Conservation (phyloP, 495 filamentous ascomycete genomes). For the Trichoderma orchidacearum region DNA sequence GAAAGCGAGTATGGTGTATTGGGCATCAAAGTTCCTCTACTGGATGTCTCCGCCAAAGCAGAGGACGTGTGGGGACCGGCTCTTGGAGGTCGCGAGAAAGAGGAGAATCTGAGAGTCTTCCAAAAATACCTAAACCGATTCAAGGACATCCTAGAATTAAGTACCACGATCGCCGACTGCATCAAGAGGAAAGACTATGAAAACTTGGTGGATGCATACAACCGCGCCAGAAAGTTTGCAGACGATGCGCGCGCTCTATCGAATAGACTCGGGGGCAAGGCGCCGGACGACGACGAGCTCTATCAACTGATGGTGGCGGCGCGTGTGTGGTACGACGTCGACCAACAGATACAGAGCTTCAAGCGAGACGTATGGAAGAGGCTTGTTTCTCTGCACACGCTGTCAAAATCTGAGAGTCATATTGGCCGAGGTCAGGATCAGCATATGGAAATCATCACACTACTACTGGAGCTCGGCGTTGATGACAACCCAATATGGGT, state of each 20-base stretch:
- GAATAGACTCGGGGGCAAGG: conserved; percentile 38
- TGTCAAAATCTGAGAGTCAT: conserved; percentile 25
- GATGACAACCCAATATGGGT: conserved; percentile 93
- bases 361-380: conserved; percentile 80
- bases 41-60: conserved; percentile 82
- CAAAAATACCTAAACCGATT: conserved; percentile 60
- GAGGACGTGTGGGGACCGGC: conserved; percentile 96
- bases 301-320: conserved; percentile 78
- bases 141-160: conserved; percentile 67
- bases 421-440: conserved; percentile 51
- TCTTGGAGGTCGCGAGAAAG: conserved; percentile 80
- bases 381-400: conserved; percentile 43
- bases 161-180: conserved; percentile 60
- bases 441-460: conserved; percentile 76
- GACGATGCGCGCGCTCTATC: conserved; percentile 55
- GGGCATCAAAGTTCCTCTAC: conserved; percentile 74
- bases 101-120: conserved; percentile 68
- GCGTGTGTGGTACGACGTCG: conserved; percentile 89
- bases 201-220: conserved; percentile 71
- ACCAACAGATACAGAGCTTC: conserved; percentile 68
- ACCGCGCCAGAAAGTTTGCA: conserved; percentile 57
- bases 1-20: conserved; percentile 91
- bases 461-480: conserved; percentile 81
- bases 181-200: conserved; percentile 88
- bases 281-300: conserved; percentile 52